phyloP scores from a whole-genome alignment of 805 yeast genomes.

The Lachancea dasiensis region DNA sequence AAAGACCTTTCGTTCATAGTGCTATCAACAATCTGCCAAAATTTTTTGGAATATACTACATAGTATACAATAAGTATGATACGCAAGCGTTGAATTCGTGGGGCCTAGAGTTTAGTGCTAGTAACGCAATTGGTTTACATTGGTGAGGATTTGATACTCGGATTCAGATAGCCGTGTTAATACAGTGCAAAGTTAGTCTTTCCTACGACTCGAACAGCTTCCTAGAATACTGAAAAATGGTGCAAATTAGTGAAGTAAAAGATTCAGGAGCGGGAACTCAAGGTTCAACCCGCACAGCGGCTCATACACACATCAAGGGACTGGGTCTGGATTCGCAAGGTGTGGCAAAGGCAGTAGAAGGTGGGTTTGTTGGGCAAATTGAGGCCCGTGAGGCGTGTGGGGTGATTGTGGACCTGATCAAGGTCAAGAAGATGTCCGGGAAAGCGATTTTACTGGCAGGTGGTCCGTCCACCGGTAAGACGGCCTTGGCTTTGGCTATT shows the following conservation, averaged over 20 bases:
- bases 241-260: conserved; percentile 70
- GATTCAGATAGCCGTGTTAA: too few species aligned
- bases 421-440: conserved; percentile 88
- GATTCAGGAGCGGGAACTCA: conserved; percentile 36
- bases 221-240: too few species aligned
- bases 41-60: neutral
- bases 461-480: conserved; percentile 97
- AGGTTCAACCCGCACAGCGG: conserved; percentile 60
- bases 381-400: conserved; percentile 91
- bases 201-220: too few species aligned
- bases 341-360: conserved; percentile 73
- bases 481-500: conserved; percentile 92
- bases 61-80: neutral
- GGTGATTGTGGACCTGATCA: conserved; percentile 86
- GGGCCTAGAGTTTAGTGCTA: too few species aligned
- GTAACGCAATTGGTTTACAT: too few species aligned
- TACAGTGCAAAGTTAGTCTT: too few species aligned
- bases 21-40: conserved; percentile 3
- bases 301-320: conserved; percentile 96
- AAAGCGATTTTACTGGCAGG: conserved; percentile 95
- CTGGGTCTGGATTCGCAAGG: conserved; percentile 91
- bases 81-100: neutral
- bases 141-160: too few species aligned
- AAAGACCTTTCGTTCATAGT: conserved; percentile 1
- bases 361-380: conserved; percentile 73